Conservation (phyloP, 768 basidiomycete species). For the Crucibulum laeve region DNA sequence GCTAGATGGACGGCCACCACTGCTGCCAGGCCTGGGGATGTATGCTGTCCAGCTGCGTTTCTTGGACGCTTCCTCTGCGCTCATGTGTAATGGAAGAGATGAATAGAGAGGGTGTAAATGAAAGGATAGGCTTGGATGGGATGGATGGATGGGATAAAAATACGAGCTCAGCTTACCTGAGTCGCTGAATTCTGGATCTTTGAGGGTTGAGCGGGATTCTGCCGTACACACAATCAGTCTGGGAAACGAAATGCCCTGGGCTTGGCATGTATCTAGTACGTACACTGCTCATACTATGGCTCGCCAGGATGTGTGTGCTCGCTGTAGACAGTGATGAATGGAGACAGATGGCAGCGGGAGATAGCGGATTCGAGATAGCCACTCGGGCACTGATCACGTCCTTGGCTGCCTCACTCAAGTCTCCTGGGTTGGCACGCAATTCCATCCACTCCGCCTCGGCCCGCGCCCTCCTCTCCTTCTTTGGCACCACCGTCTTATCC, state of each 20-base stretch:
- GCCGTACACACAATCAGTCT: slow-evolving; percentile 3
- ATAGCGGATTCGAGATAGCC: too few relatives aligned
- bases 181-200: slow-evolving; percentile 31
- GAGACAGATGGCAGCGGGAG: too few relatives aligned
- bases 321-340: too few relatives aligned
- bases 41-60: slow-evolving; percentile 33
- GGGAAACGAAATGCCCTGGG: not conserved
- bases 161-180: slow-evolving; percentile 17
- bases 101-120: not conserved
- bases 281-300: too few relatives aligned
- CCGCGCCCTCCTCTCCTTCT: too few relatives aligned
- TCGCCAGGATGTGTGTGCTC: too few relatives aligned
- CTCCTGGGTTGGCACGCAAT: too few relatives aligned
- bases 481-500: too few relatives aligned
- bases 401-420: too few relatives aligned
- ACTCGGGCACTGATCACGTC: too few relatives aligned
- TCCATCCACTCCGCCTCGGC: too few relatives aligned
- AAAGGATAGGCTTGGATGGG: not conserved
- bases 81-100: not conserved
- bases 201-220: slow-evolving; percentile 21
- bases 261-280: slow-evolving; percentile 2
- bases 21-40: slow-evolving; percentile 28
- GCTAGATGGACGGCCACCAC: slow-evolving; percentile 16
- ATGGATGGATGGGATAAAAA: too few relatives aligned
- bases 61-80: slow-evolving; percentile 10